phyloP scores from a whole-genome alignment of 495 filamentous ascomycete species.

The Evansstolkia leycettana region DNA sequence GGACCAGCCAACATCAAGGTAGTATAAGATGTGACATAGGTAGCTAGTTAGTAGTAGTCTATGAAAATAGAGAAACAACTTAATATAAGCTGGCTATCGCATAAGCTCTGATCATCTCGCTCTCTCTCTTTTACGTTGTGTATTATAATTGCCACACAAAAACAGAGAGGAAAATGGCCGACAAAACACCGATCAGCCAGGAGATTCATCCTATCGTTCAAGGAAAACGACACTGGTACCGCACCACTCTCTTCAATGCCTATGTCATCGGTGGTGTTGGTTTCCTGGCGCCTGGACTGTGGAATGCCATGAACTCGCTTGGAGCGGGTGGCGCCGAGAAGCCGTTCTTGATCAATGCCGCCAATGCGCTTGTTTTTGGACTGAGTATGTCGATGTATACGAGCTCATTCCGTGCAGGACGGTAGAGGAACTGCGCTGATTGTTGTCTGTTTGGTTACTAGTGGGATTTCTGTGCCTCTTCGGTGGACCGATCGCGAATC shows the following conservation, averaged over 20 bases:
- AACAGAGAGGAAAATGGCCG: too few relatives aligned
- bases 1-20: too few relatives aligned
- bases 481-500: slow-evolving; percentile 38
- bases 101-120: too few relatives aligned
- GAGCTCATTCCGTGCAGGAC: not conserved
- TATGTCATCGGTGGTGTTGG: slow-evolving; percentile 24
- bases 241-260: slow-evolving; percentile 48
- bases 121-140: too few relatives aligned
- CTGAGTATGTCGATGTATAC: slow-evolving; percentile 11
- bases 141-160: too few relatives aligned
- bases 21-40: too few relatives aligned
- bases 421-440: not conserved
- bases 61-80: too few relatives aligned
- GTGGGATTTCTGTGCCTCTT: slow-evolving; percentile 49
- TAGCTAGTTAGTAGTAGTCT: too few relatives aligned
- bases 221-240: too few relatives aligned
- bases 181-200: too few relatives aligned
- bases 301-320: slow-evolving; percentile 54
- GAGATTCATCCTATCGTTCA: too few relatives aligned
- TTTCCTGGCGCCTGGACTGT: slow-evolving; percentile 25
- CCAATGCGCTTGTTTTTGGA: slow-evolving; percentile 50
- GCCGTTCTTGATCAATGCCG: slow-evolving; percentile 51
- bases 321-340: slow-evolving; percentile 48
- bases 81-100: too few relatives aligned
- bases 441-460: slow-evolving; percentile 8